These are phyloP conservation scores for Brachypodium distachyon DNA, from an alignment of 202 grass and related monocot genomes.

Conservation along the genomic window DNA sequence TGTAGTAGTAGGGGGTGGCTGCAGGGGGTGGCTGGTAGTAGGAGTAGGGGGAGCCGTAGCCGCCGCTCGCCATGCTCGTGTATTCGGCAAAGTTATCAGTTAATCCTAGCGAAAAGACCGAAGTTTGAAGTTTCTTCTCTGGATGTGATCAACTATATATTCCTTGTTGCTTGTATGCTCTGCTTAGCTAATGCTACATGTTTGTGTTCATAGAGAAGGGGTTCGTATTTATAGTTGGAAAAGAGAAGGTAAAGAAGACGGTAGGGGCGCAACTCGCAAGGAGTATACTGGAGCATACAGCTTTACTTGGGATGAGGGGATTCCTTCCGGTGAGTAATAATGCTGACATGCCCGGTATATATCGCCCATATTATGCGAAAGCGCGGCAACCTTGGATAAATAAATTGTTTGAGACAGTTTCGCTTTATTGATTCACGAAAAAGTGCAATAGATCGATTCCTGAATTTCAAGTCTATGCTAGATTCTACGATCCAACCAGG, in stretches of 20 bases:
- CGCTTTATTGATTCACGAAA: no score
- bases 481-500: no score
- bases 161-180: background rate
- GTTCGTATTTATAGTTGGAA: constrained; percentile 16
- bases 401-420: no score
- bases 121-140: background rate
- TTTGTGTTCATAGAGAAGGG: background rate
- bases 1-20: constrained; percentile 29
- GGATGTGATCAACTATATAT: background rate
- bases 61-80: constrained; percentile 27
- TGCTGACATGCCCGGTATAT: background rate
- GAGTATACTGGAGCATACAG: no score
- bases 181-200: background rate
- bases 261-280: background rate
- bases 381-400: background rate
- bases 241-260: background rate
- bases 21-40: constrained; percentile 31
- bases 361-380: background rate
- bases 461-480: no score
- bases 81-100: background rate
- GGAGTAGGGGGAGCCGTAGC: constrained; percentile 37
- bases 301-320: constrained; percentile 28
- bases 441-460: no score
- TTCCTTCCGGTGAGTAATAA: constrained; percentile 16
- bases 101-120: background rate